Percentiles rank a stretch among this genome's conserved stretches.
Conservation (phyloP, 257 asterid species). For the Solanum lycopersicoides region DNA sequence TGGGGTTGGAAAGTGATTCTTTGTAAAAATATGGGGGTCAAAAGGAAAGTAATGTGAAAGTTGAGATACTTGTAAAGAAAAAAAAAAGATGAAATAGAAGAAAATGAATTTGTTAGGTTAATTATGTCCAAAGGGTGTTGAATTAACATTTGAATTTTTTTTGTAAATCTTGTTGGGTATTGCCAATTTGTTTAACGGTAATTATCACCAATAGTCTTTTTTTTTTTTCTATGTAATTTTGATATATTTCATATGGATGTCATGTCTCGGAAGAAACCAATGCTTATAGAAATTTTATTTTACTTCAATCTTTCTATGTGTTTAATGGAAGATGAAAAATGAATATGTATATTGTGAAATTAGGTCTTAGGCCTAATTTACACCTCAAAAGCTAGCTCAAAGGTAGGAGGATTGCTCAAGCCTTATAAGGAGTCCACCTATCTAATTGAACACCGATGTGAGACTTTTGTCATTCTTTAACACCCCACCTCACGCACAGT, state of each 20-base stretch:
- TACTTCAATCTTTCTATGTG: neutral
- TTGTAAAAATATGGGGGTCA: neutral
- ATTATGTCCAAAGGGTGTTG: neutral
- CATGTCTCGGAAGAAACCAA: neutral
- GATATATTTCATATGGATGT: neutral
- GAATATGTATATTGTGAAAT: neutral
- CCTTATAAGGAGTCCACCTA: too few species aligned
- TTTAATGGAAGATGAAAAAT: neutral
- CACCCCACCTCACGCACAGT: too few species aligned
- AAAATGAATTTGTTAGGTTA: neutral
- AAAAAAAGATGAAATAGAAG: neutral
- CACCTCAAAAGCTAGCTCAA: too few species aligned
- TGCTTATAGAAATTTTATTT: neutral
- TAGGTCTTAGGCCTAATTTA: too few species aligned
- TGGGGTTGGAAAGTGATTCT: conserved; percentile 36
- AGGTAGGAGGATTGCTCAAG: too few species aligned
- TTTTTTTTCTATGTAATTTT: neutral
- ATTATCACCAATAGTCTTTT: neutral
- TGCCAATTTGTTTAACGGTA: neutral
- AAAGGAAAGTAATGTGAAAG: neutral
- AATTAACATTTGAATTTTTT: neutral
- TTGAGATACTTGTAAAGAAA: neutral
- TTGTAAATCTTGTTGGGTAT: neutral
- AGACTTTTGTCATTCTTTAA: too few species aligned
- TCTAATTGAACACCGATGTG: too few species aligned